phyloP scores from a whole-genome alignment of 495 filamentous ascomycete genomes.

The Podospora comata region DNA sequence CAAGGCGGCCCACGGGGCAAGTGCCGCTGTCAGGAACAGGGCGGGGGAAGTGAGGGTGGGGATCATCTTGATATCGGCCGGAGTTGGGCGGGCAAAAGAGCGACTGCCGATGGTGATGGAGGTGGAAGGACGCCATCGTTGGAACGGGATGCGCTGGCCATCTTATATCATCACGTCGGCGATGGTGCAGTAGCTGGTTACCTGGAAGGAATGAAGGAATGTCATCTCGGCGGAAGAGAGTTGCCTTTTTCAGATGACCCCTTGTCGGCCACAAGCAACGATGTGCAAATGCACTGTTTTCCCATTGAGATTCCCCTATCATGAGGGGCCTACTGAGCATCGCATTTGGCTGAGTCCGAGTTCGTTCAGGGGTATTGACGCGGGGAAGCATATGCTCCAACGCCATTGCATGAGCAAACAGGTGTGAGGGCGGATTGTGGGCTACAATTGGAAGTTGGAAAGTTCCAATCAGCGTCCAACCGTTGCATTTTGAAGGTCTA shows the following conservation, averaged over 20 bases:
- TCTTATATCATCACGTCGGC: neutral
- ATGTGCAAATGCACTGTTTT: neutral
- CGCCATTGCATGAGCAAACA: neutral
- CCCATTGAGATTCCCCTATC: neutral
- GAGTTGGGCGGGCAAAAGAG: neutral
- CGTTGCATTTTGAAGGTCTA: slow-evolving; percentile 5
- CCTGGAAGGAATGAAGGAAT: neutral
- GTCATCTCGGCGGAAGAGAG: neutral
- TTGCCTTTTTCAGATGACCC: neutral
- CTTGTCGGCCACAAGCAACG: neutral
- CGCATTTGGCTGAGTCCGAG: slow-evolving; percentile 2
- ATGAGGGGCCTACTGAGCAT: neutral
- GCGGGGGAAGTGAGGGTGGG: slow-evolving; percentile 6
- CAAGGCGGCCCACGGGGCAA: neutral
- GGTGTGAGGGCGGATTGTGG: neutral
- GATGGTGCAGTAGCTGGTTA: neutral
- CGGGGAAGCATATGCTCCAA: slow-evolving; percentile 12
- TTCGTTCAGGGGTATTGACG: neutral
- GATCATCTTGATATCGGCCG: neutral
- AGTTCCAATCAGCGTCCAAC: neutral
- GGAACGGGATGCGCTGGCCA: neutral
- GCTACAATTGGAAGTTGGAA: slow-evolving; percentile 8
- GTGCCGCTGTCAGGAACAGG: slow-evolving; percentile 7
- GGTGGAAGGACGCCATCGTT: neutral
- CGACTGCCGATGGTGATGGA: neutral